These are phyloP conservation scores for Coemansia aciculifera DNA, from an alignment of 192 early-diverging fungal genomes.

Conservation along the genomic window DNA sequence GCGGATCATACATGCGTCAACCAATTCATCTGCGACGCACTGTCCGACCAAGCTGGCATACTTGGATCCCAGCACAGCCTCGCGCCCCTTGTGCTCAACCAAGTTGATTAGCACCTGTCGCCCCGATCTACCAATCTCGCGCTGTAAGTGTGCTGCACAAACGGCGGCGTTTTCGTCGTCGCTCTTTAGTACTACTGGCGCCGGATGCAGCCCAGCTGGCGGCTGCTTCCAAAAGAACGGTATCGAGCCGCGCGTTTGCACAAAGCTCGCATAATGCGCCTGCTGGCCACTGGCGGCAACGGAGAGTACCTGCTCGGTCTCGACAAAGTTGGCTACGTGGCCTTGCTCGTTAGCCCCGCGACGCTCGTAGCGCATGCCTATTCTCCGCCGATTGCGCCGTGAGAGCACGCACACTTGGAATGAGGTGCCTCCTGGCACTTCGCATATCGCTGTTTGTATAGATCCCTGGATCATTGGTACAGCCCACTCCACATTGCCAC, in stretches of 20 bases:
- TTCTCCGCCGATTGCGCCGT: constrained; percentile 58
- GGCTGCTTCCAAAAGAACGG: constrained; percentile 76
- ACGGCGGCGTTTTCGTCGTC: constrained; percentile 58
- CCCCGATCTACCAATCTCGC: constrained; percentile 57
- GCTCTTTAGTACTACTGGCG: constrained; percentile 59
- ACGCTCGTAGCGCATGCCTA: constrained; percentile 83
- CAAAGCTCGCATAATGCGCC: constrained; percentile 68
- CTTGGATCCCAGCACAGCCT: constrained; percentile 62
- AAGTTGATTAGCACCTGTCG: constrained; percentile 63
- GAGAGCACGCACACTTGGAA: constrained; percentile 72
- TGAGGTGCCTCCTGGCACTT: constrained; percentile 55
- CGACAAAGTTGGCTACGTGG: constrained; percentile 92
- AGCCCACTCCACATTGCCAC: constrained; percentile 25
- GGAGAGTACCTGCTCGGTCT: constrained; percentile 88
- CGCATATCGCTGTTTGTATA: constrained; percentile 64
- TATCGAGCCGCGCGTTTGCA: constrained; percentile 92
- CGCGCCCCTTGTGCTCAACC: constrained; percentile 68
- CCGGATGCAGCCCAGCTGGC: constrained; percentile 67
- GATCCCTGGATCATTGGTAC: constrained; percentile 69
- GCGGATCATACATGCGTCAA: constrained; percentile 41
- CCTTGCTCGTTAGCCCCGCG: constrained; percentile 87
- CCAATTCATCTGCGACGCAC: constrained; percentile 39
- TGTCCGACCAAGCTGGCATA: constrained; percentile 60
- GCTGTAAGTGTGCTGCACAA: constrained; percentile 60
- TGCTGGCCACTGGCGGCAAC: constrained; percentile 48